These are phyloP conservation scores for Aureobasidium sp. DNA, from an alignment of 2,329 filamentous ascomycete genomes.

Conservation along the genomic window DNA sequence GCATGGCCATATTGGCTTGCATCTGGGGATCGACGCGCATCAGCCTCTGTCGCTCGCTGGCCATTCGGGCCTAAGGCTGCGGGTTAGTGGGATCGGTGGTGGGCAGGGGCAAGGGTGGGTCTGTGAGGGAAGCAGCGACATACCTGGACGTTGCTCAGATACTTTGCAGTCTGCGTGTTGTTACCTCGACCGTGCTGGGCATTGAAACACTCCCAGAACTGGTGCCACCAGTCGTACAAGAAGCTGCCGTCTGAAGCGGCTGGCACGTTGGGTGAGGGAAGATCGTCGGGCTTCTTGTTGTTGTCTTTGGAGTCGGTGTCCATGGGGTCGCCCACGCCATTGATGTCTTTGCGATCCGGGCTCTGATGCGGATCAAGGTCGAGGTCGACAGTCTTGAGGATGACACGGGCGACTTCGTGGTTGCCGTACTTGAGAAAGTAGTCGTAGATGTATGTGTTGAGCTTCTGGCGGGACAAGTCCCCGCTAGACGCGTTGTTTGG, in stretches of 20 bases:
- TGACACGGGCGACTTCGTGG: conserved; percentile 69
- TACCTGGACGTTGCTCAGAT: conserved; percentile 9
- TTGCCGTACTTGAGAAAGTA: conserved; percentile 82
- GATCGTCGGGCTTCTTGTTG: conserved; percentile 69
- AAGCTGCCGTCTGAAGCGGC: conserved; percentile 66
- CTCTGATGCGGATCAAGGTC: conserved; percentile 44
- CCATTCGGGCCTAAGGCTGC: conserved; percentile 55
- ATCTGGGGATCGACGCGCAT: conserved; percentile 17
- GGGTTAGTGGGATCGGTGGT: conserved; percentile 23
- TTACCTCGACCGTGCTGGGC: conserved; percentile 54
- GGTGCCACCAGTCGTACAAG: conserved; percentile 92
- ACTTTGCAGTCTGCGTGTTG: conserved; percentile 5
- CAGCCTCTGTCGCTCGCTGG: conserved; percentile 15
- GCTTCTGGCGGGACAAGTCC: conserved; percentile 40
- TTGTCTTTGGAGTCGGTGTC: conserved; percentile 65
- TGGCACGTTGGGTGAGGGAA: conserved; percentile 65
- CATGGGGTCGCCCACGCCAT: conserved; percentile 59
- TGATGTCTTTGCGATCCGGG: conserved; percentile 57
- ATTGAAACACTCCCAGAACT: conserved; percentile 94
- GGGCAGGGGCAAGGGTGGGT: neutral
- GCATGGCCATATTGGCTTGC: conserved; percentile 22
- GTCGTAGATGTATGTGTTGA: conserved; percentile 87
- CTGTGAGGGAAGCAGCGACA: neutral
- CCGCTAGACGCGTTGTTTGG: conserved; percentile 15
- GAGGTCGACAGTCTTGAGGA: conserved; percentile 45